These are phyloP conservation scores for Spergularia bocconei DNA, from an alignment of 148 eudicot genomes.

Conservation along the genomic window DNA sequence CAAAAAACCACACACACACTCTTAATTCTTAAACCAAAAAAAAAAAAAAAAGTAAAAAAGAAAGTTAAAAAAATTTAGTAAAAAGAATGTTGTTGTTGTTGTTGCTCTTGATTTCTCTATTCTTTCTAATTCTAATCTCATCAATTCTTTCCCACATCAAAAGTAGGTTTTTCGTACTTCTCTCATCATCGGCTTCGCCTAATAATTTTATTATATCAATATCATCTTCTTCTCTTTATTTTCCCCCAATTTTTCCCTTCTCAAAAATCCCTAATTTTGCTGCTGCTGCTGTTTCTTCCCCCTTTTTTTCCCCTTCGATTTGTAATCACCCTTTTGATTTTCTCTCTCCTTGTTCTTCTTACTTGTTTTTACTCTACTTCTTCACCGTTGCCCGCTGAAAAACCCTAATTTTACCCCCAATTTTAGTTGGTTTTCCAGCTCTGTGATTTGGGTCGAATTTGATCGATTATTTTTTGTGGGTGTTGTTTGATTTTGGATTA, in stretches of 20 bases:
- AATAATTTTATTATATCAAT: background rate
- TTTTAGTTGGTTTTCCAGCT: background rate
- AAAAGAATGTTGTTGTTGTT: conserved; percentile 1
- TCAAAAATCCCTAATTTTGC: conserved; percentile 16
- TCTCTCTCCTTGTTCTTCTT: background rate
- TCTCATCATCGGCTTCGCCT: background rate
- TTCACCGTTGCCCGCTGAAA: background rate
- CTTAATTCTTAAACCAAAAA: background rate
- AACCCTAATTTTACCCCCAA: conserved; percentile 8
- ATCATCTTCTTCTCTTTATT: background rate
- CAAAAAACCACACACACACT: background rate
- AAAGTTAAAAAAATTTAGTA: background rate
- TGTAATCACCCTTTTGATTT: background rate
- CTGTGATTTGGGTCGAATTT: background rate
- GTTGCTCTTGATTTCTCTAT: conserved; percentile 16
- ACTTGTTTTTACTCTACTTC: conserved; percentile 13
- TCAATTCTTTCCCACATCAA: conserved; percentile 21
- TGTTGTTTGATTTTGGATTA: background rate
- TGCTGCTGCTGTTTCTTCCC: no score
- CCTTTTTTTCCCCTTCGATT: background rate
- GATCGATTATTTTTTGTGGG: conserved; percentile 10
- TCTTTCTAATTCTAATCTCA: conserved; percentile 4
- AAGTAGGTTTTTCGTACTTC: conserved; percentile 22
- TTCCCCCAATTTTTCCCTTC: conserved; percentile 9
- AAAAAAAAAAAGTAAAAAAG: background rate